Conservation (phyloP, 306 rosid genomes). For the Carpinus viminea region DNA sequence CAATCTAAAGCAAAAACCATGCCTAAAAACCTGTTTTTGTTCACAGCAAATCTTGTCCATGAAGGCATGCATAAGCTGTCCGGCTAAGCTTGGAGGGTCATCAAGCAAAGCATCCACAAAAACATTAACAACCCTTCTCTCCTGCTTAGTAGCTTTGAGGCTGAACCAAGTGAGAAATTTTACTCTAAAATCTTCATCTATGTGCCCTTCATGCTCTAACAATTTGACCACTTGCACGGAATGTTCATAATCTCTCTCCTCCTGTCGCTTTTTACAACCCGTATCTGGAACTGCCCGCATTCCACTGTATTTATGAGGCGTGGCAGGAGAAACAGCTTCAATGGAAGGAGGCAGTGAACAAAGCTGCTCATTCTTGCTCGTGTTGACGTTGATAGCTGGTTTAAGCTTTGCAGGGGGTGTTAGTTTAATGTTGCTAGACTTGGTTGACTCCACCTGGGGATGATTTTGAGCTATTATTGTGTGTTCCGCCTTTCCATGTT, state of each 20-base stretch:
- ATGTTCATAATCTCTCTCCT: slow-evolving; percentile 69
- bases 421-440: slow-evolving; percentile 44
- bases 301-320: slow-evolving; percentile 60
- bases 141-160: slow-evolving; percentile 72
- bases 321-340: slow-evolving; percentile 58
- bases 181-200: slow-evolving; percentile 69
- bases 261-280: slow-evolving; percentile 42
- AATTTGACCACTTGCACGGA: slow-evolving; percentile 77
- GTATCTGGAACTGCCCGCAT: slow-evolving; percentile 35
- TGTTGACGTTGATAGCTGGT: slow-evolving; percentile 28
- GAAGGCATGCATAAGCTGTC: slow-evolving; percentile 80
- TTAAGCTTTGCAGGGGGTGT: slow-evolving; percentile 30
- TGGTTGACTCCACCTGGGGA: slow-evolving; percentile 47
- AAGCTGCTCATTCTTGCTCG: slow-evolving; percentile 46
- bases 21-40: slow-evolving; percentile 38
- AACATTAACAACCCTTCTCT: slow-evolving; percentile 84
- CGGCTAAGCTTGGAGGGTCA: slow-evolving; percentile 87
- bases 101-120: slow-evolving; percentile 75
- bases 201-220: slow-evolving; percentile 72
- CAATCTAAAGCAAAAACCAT: slow-evolving; percentile 35
- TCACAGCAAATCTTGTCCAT: slow-evolving; percentile 63
- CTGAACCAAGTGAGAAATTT: slow-evolving; percentile 96
- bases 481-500: slow-evolving; percentile 30
- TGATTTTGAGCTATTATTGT: slow-evolving; percentile 38
- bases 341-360: slow-evolving; percentile 37